Evolutionary conservation across 2,329 filamentous ascomycete genomes (phyloP).

Genomic region (Ilyonectria sp.): DNA sequence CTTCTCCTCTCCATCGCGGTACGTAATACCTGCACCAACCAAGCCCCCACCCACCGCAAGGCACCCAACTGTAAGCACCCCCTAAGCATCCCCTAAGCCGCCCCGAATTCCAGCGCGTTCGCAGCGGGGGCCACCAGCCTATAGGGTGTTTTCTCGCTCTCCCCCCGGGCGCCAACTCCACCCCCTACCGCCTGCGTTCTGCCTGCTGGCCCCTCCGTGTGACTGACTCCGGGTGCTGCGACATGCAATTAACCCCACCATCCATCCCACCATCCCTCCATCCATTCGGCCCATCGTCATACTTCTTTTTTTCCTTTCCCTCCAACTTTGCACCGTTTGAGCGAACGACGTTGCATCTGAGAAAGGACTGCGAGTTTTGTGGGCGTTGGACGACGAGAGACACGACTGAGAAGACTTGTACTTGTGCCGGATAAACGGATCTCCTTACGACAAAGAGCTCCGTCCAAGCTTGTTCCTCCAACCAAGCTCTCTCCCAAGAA

Average conservation of each 20-base stretch:
- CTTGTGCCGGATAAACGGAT: not conserved
- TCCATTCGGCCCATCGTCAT: conserved; percentile 36
- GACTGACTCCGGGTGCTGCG: not conserved
- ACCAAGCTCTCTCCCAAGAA: not conserved
- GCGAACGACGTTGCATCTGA: not conserved
- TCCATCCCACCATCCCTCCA: not conserved
- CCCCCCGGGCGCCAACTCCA: not conserved
- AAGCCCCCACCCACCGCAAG: no score
- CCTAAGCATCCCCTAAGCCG: conserved; percentile 13
- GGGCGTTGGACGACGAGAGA: not conserved
- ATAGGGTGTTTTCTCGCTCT: not conserved
- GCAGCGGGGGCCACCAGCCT: not conserved
- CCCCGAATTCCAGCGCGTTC: conserved; percentile 9
- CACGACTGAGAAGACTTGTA: not conserved
- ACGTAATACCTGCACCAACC: no score
- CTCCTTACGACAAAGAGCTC: not conserved
- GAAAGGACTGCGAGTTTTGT: not conserved
- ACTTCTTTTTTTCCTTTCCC: conserved; percentile 14
- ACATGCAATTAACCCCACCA: conserved; percentile 22
- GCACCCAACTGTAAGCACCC: no score
- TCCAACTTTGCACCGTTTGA: conserved; percentile 13
- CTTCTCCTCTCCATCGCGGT: no score
- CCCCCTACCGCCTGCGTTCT: no score
- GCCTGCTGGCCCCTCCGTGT: no score
- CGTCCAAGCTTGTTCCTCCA: not conserved